A percentile compares a stretch with the other conserved stretches of the same genome.
Conservation (phyloP, 805 yeast species). For the Wickerhamiella australiensis region DNA sequence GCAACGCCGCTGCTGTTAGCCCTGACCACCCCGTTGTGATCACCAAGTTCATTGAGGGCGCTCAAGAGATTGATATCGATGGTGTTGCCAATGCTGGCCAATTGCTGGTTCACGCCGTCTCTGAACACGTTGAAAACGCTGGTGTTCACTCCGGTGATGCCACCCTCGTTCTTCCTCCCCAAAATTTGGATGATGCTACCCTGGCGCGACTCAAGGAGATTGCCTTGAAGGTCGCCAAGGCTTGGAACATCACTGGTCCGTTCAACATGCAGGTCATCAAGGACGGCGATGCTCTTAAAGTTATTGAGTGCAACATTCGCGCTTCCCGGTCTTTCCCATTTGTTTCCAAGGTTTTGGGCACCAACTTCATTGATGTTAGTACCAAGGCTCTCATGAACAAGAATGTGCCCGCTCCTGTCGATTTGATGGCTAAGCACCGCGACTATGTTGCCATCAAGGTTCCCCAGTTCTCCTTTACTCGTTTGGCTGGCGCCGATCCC, state of each 20-base stretch:
- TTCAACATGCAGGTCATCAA: slow-evolving; percentile 98
- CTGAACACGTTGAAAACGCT: slow-evolving; percentile 97
- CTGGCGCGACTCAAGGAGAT: slow-evolving; percentile 69
- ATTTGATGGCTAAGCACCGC: slow-evolving; percentile 66
- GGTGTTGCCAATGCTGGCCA: slow-evolving; percentile 87
- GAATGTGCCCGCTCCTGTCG: slow-evolving; percentile 63
- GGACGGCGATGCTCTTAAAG: slow-evolving; percentile 88
- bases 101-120: slow-evolving; percentile 85
- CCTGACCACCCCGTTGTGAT: slow-evolving; percentile 96
- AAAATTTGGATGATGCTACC: slow-evolving; percentile 50
- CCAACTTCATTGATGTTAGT: slow-evolving; percentile 89
- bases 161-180: slow-evolving; percentile 88
- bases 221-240: slow-evolving; percentile 85
- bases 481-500: slow-evolving; percentile 99
- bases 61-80: slow-evolving; percentile 94
- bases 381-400: slow-evolving; percentile 71
- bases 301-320: slow-evolving; percentile 95
- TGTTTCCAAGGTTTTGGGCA: slow-evolving; percentile 91
- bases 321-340: slow-evolving; percentile 99
- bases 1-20: slow-evolving; percentile 82
- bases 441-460: slow-evolving; percentile 91
- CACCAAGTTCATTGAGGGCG: slow-evolving; percentile 89
- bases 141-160: slow-evolving; percentile 99
- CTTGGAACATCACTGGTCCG: slow-evolving; percentile 95
- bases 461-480: slow-evolving; percentile 96